Base-by-base conservation (phyloP, 768 basidiomycete genomes). In the Amanita rubescens region DNA sequence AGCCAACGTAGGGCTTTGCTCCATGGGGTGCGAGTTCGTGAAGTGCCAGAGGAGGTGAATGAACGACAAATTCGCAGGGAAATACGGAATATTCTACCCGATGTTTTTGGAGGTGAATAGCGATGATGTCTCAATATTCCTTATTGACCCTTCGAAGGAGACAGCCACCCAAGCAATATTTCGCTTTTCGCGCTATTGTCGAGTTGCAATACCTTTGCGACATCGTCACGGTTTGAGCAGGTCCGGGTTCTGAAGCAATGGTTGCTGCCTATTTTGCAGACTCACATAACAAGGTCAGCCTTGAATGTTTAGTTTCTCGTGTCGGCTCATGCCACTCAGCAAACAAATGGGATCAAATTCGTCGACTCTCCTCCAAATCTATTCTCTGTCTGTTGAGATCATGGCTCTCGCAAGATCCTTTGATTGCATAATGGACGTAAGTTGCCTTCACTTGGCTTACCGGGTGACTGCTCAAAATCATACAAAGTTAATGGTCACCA, bases 31-130 rank as follows among this genome's bases (percentile, higher is more conserved):
- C 76, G 85, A 14, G 77, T 77, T 1, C 78, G 87, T 45, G 81
- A 82, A 59, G 86, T 80, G 0, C 84, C 82, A 0, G 89, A 91
- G 62, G 87, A 89, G 54, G 42, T 67, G 12, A 80, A 78, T 43
- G 89, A 90, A 63, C 78, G 80, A 33, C 77, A 81, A 60, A 86
- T 91, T 56, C 77, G 88, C 43, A 77, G 76, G 45, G 84, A 90
- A 62, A 75, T 92, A 38, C 76, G 87, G 15, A 59, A 70, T 2
- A 66, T 82, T 15, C 64, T 91, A 39, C 85, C 86, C 4, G 77
- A 81, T 51, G 61, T 92, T 27, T 93, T 90, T 61, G 78, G 77
- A 66, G 81, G 85, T 82, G 17, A 25, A 57, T 30, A 24, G 8
- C n/a, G n/a, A 22, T 14, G 4, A 17, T 19, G 12, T 39, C 27